Base-by-base conservation (phyloP, 495 filamentous ascomycete genomes). In the Evansstolkia leycettana region DNA sequence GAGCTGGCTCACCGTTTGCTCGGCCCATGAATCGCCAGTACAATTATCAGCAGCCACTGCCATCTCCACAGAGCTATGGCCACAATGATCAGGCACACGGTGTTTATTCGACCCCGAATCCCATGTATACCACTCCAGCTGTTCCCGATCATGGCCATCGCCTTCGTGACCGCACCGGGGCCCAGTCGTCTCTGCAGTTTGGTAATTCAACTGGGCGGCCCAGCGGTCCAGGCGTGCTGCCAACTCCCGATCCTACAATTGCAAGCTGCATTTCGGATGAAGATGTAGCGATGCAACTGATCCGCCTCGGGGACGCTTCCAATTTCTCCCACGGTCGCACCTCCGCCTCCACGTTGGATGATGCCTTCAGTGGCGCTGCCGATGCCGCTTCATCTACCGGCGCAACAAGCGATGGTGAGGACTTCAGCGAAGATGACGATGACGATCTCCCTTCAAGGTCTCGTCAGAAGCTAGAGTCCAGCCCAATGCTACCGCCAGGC, bases 251-350 rank as follows among this genome's bases (percentile, higher is more conserved):
- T 41, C 87, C 88, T 8, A 96, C 92, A 10, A 80, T 93, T 40
- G 81, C 82, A 24, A 95, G 87, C 62, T 89, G 80, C 47, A 87
- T 95, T 51, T 96, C 89, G 2, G 90, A 98, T 53, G 90, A 98
- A 53, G 92, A 98, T 59, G 90, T 94, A 46, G 90, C 90, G 32
- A 75, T 94, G 51, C 88, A 95, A 55, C 69, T 98, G 43, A 95
- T 98, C 74, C 80, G 85, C 40, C 69, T 98, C 34, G 86, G 89
- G n/a, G 84, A 92, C 50, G 77, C 84, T 43, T 85, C 86, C 19
- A 87, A 89, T 47, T 78, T 87, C 44, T 89, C 86, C 10, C 79
- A 87, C 45, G 84, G 82, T 29, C 82, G 88, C 49, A 86, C 85
- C 3, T 95, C 87, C 5, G 82, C 83, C n/a, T 94, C 90, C 5